Base-by-base conservation (phyloP, 257 asterid genomes). In the Primulina tabacum region DNA sequence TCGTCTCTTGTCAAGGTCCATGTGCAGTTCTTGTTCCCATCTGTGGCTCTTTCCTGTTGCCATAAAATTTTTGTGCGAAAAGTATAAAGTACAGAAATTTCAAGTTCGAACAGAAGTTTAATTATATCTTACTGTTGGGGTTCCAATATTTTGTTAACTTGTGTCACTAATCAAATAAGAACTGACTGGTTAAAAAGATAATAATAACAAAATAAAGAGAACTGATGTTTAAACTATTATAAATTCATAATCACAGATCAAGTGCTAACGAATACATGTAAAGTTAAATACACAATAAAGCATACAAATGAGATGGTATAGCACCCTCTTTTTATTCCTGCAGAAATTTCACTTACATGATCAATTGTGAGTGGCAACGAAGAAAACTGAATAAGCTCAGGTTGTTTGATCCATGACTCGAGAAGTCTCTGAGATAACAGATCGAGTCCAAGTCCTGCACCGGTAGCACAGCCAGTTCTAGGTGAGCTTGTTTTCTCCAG, bases 401-500 rank as follows among this genome's bases (percentile, higher is more conserved):
- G 88, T 20, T 75, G 87, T 40, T 65, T 62, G 21, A 81, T 69
- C 97, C 96, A 90, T 28, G 84, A 68, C 43, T 73, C 24, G 3
- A 88, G 72, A 64, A 84, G 80, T 40, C 73, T 74, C 37, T 75
- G 73, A 47, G 96, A 77, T 43, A 80, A 77, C 3, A 81, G 58
- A 69, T 88, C 95, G 37, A 90, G 86, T 17, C 89, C 96, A 35
- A 90, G 86, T 35, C 97, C 95, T 35, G 96, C 96, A 32, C 97
- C 92, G 7, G 96, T 87, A 12, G 95, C 87, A 38, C 81, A 78
- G 10, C 90, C 82, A 28, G 60, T 78, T 2, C 92, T 92, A 20
- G 95, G 92, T 34, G 88, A 64, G 57, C 60, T 9, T 0, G 92
- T 82, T 72, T 90, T 87, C 84, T 90, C 97, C 65, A 90, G 73